Evolutionary conservation across 2,329 filamentous ascomycete species (phyloP).

Genomic region (Plenodomus lindquistii): DNA sequence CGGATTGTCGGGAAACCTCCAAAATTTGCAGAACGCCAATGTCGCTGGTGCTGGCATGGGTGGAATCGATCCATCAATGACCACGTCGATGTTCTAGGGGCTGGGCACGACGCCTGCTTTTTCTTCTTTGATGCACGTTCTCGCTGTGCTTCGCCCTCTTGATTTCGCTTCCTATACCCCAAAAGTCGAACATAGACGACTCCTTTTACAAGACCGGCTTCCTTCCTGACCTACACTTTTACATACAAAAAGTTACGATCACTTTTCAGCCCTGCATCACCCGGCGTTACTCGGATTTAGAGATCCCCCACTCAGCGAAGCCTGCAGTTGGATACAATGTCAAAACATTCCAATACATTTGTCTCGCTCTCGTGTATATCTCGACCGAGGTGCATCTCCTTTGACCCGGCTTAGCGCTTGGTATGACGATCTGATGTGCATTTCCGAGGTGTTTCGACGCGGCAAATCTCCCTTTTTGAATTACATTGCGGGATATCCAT

Average conservation of each 20-base stretch:
- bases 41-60: slow-evolving; percentile 59
- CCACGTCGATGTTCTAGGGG: slow-evolving; percentile 3
- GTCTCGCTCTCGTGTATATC: slow-evolving; percentile 31
- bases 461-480: slow-evolving; percentile 15
- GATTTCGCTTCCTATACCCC: slow-evolving; percentile 29
- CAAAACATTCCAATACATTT: slow-evolving; percentile 13
- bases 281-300: slow-evolving; percentile 28
- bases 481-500: slow-evolving; percentile 27
- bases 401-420: slow-evolving; percentile 25
- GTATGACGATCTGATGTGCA: slow-evolving; percentile 41
- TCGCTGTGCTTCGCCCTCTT: slow-evolving; percentile 13
- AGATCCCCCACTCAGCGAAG: slow-evolving; percentile 11
- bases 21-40: slow-evolving; percentile 49
- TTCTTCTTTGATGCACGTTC: slow-evolving; percentile 5
- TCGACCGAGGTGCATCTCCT: slow-evolving; percentile 31
- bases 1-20: slow-evolving; percentile 44
- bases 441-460: slow-evolving; percentile 36
- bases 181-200: background rate
- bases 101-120: background rate
- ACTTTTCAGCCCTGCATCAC: slow-evolving; percentile 26
- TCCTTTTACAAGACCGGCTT: background rate
- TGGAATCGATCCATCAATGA: slow-evolving; percentile 59
- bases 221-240: slow-evolving; percentile 6
- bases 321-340: slow-evolving; percentile 26
- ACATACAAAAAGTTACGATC: slow-evolving; percentile 25